These are phyloP conservation scores for Plantago coronopus DNA, from an alignment of 305 asterid species.

Conservation along the genomic window DNA sequence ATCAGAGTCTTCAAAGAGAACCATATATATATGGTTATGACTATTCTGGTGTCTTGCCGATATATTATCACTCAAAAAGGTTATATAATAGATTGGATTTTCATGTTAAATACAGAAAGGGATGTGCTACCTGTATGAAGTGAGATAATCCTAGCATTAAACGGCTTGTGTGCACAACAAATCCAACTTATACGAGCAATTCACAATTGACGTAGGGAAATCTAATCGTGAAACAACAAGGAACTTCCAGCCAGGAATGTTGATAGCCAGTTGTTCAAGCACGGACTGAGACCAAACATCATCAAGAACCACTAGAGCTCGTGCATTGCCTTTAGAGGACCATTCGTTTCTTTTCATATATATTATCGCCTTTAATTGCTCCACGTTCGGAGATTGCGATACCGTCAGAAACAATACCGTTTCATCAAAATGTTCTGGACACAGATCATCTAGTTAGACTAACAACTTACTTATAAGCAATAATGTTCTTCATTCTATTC, in stretches of 20 bases:
- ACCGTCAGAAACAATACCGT: constrained; percentile 66
- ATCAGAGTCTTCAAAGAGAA: too few species aligned
- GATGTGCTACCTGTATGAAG: constrained; percentile 65
- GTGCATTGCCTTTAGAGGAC: too few species aligned
- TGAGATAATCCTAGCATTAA: constrained; percentile 73
- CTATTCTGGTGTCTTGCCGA: too few species aligned
- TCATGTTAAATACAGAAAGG: not conserved
- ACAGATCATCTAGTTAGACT: not conserved
- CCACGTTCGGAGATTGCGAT: constrained; percentile 86
- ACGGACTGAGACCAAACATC: constrained; percentile 86
- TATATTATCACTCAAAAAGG: too few species aligned
- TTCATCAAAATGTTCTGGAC: constrained; percentile 62
- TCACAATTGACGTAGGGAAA: constrained; percentile 56
- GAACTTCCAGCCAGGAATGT: constrained; percentile 66
- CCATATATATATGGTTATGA: too few species aligned
- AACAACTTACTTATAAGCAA: not conserved
- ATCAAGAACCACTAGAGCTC: constrained; percentile 61
- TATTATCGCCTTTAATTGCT: constrained; percentile 55
- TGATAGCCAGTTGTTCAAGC: constrained; percentile 52
- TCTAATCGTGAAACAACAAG: constrained; percentile 75
- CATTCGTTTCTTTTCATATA: too few species aligned
- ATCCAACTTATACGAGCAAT: constrained; percentile 60
- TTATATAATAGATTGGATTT: too few species aligned
- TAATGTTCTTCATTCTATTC: too few species aligned
- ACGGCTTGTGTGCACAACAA: constrained; percentile 54